Base-by-base conservation (phyloP, 1,284 basidiomycete genomes). In the Cystobasidium pallidum region DNA sequence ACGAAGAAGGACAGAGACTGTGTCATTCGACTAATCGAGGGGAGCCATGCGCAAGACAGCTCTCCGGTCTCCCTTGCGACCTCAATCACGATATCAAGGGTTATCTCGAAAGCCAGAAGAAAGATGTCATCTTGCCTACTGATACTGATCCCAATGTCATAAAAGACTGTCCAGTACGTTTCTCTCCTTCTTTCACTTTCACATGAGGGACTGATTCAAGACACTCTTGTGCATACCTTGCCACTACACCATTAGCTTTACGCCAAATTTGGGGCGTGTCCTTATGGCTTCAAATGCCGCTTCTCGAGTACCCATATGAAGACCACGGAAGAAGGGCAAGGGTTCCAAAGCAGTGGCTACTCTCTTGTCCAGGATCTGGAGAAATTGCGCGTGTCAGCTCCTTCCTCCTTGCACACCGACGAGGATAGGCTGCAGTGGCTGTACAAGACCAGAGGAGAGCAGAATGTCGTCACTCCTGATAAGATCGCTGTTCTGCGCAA, bases 241-340 rank as follows among this genome's bases (percentile, higher is more conserved):
- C 47, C 30, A 43, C 36, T 34, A 13, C 30, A 43, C 36, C 47
- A 13, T 21, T 19, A 86, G 86, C 0, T 81, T 78, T 0, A 97
- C 93, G 77, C 91, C 92, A 0, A 84, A 89, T 3, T 93, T 87
- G 94, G 94, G 0, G 86, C 89, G 78, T 98, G 94, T 82, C 88
- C 88, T 64, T 87, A 87, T 75, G 95, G 92, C 3, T 89, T 91
- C 82, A 91, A 92, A 80, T 99, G 95, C 80, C 88, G 95, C 1
- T 96, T 91, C 82, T 86, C 96, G 2, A 89, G 90, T 13, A 88
- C 86, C 0, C 95, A 98, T 78, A 66, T 76, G 17, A 8, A n/a
- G 45, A 43, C 39, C 15, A 64, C 70, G 13, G 66, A 75, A 51
- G 75, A 66, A 28, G 74, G 72, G 0, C 74, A 74, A 0, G 78